Evolutionary conservation across 192 early-diverging fungal genomes (phyloP).

Genomic region (Chytriomyces sp.): DNA sequence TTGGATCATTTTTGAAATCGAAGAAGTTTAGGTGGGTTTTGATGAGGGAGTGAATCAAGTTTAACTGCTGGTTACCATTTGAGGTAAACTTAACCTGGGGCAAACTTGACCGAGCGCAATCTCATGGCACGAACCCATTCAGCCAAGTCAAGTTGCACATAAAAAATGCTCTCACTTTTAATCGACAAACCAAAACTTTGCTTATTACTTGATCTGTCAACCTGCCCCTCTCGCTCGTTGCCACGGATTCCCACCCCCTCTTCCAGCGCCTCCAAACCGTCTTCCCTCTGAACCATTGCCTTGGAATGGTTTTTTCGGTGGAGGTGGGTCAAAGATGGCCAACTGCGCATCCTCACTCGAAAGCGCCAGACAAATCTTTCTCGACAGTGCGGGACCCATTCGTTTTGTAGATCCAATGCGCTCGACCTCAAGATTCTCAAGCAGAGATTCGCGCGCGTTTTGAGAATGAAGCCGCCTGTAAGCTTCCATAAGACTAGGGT

Average conservation of each 20-base stretch:
- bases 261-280: background rate
- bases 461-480: conserved; percentile 4
- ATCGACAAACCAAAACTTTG: too few species aligned
- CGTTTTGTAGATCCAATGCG: background rate
- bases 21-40: too few species aligned
- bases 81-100: too few species aligned
- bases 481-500: conserved; percentile 15
- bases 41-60: too few species aligned
- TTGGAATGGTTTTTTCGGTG: background rate
- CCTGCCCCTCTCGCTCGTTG: too few species aligned
- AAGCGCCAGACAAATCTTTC: conserved; percentile 27
- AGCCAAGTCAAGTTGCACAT: too few species aligned
- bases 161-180: too few species aligned
- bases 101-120: too few species aligned
- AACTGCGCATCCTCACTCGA: conserved; percentile 11
- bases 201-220: too few species aligned
- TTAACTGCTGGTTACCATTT: too few species aligned
- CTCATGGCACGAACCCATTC: too few species aligned
- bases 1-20: too few species aligned
- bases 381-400: conserved; percentile 22
- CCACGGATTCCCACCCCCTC: background rate
- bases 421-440: conserved; percentile 29
- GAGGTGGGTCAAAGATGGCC: conserved; percentile 30
- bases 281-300: background rate
- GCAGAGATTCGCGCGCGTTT: conserved; percentile 7